A percentile compares a stretch with the other conserved stretches of the same genome.
Conservation (phyloP, 2,329 filamentous ascomycete species). For the Pseudogymnoascus sp. region DNA sequence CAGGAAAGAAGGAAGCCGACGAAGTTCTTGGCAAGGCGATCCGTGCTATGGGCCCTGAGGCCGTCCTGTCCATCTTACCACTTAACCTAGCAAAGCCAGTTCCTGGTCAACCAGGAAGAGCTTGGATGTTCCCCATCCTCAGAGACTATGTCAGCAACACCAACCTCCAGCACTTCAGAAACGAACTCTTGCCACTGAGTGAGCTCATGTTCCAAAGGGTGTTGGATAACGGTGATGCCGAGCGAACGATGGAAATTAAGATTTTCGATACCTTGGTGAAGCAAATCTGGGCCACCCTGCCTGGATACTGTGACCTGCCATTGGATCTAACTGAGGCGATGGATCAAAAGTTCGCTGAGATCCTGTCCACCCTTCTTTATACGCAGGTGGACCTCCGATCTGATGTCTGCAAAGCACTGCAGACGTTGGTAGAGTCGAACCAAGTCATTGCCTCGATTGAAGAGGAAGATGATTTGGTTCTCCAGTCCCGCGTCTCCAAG, state of each 20-base stretch:
- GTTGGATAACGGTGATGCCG: conserved; percentile 67
- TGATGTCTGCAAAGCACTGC: conserved; percentile 79
- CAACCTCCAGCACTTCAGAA: conserved; percentile 72
- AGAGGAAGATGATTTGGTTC: conserved; percentile 56
- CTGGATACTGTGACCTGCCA: conserved; percentile 90
- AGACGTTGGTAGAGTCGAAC: conserved; percentile 85
- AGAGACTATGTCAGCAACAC: conserved; percentile 88
- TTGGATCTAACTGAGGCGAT: conserved; percentile 70
- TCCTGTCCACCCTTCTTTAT: conserved; percentile 86
- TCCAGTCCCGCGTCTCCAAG: conserved; percentile 72
- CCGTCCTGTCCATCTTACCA: conserved; percentile 73
- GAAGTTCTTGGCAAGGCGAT: conserved; percentile 82
- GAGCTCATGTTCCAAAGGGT: conserved; percentile 84
- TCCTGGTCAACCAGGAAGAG: conserved; percentile 71
- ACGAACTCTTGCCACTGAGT: conserved; percentile 81
- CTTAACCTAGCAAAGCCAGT: conserved; percentile 75
- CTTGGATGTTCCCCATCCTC: conserved; percentile 89
- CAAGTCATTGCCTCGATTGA: conserved; percentile 68
- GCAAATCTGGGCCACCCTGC: conserved; percentile 88
- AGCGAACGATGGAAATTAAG: conserved; percentile 94
- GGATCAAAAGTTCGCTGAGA: conserved; percentile 81
- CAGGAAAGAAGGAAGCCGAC: conserved; percentile 91
- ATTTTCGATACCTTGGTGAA: conserved; percentile 95
- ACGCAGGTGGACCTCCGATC: conserved; percentile 80
- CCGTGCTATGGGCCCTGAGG: conserved; percentile 80